phyloP scores from a whole-genome alignment of 2,329 filamentous ascomycete species.

The Colletotrichum eremochloae region DNA sequence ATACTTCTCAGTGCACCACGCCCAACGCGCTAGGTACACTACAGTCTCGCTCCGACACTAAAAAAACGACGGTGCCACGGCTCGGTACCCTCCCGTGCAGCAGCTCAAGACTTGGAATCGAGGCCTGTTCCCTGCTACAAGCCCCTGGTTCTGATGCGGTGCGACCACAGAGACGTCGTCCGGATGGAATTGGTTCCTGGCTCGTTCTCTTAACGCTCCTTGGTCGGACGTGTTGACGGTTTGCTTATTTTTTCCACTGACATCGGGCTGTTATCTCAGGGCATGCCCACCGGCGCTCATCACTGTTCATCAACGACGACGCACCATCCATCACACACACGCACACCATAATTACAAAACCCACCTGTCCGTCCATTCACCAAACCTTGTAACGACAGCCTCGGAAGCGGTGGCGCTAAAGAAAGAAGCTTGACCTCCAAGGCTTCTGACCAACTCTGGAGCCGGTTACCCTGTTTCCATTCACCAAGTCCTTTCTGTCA shows the following conservation, averaged over 20 bases:
- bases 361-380: background rate
- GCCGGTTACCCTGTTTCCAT: constrained; percentile 13
- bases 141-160: constrained; percentile 12
- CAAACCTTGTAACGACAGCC: constrained; percentile 1
- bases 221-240: constrained; percentile 15
- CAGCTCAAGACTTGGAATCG: constrained; percentile 29
- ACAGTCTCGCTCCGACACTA: constrained; percentile 1
- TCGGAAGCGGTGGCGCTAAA: constrained; percentile 31
- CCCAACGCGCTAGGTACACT: background rate
- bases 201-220: constrained; percentile 12
- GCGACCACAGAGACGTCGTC: background rate
- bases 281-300: constrained; percentile 9
- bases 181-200: constrained; percentile 6
- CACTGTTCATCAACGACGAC: constrained; percentile 23
- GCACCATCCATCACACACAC: background rate
- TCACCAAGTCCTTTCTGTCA: background rate
- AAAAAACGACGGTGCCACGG: constrained; percentile 31
- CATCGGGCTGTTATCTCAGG: constrained; percentile 32
- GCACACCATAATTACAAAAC: background rate
- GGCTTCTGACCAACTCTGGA: constrained; percentile 10
- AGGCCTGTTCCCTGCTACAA: constrained; percentile 24
- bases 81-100: constrained; percentile 35
- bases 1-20: background rate
- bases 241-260: constrained; percentile 32
- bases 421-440: constrained; percentile 38